Evolutionary conservation across 805 yeast genomes (phyloP), one percentile per base, ranked within the genome.

Genomic region (Sugiyamaella smithiae): DNA sequence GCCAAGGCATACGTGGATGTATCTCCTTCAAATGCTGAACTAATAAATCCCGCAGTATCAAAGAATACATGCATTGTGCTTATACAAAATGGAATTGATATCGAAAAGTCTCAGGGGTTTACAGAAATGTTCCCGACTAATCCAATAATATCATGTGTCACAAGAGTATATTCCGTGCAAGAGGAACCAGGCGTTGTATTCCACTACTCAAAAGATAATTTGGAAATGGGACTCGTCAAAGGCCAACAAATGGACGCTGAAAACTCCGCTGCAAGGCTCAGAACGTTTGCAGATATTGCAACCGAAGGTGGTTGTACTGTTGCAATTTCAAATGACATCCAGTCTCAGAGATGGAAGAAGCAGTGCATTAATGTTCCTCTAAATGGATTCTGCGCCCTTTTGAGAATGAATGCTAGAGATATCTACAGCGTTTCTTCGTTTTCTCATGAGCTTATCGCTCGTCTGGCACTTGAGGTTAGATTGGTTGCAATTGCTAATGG

Each of bases 41-140:
- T 16, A 4, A 17, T 43, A 11, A 20, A 11, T 9, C 46, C 46
- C 5, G 46, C 46, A 3, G 20, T 43, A 9, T 43, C 46, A 3
- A 16, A 29, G 5, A 16, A 43, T 9, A 43, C 46, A 6, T 43
- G 46, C 25, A 43, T 43, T 32, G 46, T 43, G 5, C 38, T 43
- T 9, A 43, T 43, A 19, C 46, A 43, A 35, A 43, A 43, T 31
- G 46, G 46, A 9, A 43, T 43, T 19, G 46, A 43, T 23, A 43
- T 43, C 8, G 46, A 43, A n/a, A 43, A 29, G 14, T 43, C 46
- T 17, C 46, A 43, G 40, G 40, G 46, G 3, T 43, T 43, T 43
- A 38, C 31, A 4, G 46, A 43, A 17, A 6, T 43, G 6, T 43
- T 19, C 26, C 46, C 46, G 7, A 43, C 20, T 14, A 43, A 43